Evolutionary conservation across 345 rosid species (phyloP).

Genomic region (Lagerstroemia speciosa): DNA sequence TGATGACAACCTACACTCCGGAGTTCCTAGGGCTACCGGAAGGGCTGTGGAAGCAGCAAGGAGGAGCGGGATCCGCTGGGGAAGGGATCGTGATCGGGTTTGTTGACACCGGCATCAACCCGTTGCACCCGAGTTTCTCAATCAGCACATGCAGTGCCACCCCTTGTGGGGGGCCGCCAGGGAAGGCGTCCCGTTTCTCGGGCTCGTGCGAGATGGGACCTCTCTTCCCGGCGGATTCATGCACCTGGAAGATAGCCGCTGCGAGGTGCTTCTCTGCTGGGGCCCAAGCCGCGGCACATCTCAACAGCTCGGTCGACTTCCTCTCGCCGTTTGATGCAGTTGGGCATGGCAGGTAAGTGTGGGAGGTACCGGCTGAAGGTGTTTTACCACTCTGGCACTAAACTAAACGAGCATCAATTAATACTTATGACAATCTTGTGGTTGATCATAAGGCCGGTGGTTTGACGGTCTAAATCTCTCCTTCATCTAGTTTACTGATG

Average conservation of each 20-base stretch:
- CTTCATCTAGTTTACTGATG: too few relatives aligned
- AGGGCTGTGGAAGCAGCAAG: constrained; percentile 41
- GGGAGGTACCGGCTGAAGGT: background rate
- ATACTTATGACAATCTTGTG: too few relatives aligned
- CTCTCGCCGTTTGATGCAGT: constrained; percentile 71
- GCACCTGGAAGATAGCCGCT: constrained; percentile 73
- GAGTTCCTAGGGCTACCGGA: constrained; percentile 53
- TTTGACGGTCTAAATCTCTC: too few relatives aligned
- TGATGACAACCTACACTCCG: constrained; percentile 82
- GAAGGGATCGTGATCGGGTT: constrained; percentile 69
- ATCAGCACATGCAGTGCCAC: background rate
- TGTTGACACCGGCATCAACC: constrained; percentile 75
- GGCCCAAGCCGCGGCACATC: constrained; percentile 47
- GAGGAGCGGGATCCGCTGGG: constrained; percentile 42
- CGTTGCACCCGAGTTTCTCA: constrained; percentile 64
- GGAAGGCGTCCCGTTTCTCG: constrained; percentile 37
- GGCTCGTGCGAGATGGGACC: constrained; percentile 75
- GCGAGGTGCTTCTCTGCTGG: constrained; percentile 84
- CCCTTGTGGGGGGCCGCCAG: too few relatives aligned
- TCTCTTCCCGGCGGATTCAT: constrained; percentile 39
- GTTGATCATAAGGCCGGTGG: too few relatives aligned
- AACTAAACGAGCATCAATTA: too few relatives aligned
- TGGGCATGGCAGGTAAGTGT: constrained; percentile 77
- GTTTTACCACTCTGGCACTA: too few relatives aligned
- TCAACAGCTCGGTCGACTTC: constrained; percentile 56